Base-by-base conservation (phyloP, 208 protist species). In the Trypanosoma brucei region DNA sequence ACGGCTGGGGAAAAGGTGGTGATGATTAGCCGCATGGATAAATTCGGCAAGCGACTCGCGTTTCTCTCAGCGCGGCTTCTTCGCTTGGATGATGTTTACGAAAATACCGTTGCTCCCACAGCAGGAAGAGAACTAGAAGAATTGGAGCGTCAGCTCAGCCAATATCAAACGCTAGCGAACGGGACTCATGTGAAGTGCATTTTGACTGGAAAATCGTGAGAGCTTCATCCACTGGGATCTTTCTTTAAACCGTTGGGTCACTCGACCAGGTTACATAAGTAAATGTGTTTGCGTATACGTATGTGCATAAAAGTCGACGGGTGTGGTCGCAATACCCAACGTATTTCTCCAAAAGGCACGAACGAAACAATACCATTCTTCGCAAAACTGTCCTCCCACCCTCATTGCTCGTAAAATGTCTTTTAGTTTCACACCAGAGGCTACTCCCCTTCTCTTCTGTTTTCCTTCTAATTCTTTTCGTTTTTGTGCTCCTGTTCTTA, bases 141-240 rank as follows among this genome's bases (percentile, higher is more conserved):
- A 8, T 53, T 92, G 40, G 51, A 78, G 6, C 52, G n/a, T 3
- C 69, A 72, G 30, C 37, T 88, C 54, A 51, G 45, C 49, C n/a
- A 60, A 22, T 87, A 87, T 56, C 62, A 73, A 46, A 65, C 69
- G 33, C 58, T 80, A 31, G 45, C 86, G 2, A 71, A 62, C n/a
- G 70, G 72, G 30, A 75, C 67, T 6, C 86, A 92, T 65, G 78
- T 89, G 13, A 89, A 89, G 78, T 81, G 63, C 48, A 83, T 89
- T 49, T 22, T 92, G 2, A 22, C 38, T 6, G 34, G 35, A 22
- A 57, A 70, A 34, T 59, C 13, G 55, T 45, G 30, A 45, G 11
- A 61, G 22, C 42, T 1, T 22, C 22, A 22, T 22, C 22, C 22
- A 22, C 22, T 22, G 22, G 22, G 22, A 22, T 22, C 22, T 22